Base-by-base conservation (phyloP, 768 basidiomycete genomes). In the Xanthoconium purpureum region DNA sequence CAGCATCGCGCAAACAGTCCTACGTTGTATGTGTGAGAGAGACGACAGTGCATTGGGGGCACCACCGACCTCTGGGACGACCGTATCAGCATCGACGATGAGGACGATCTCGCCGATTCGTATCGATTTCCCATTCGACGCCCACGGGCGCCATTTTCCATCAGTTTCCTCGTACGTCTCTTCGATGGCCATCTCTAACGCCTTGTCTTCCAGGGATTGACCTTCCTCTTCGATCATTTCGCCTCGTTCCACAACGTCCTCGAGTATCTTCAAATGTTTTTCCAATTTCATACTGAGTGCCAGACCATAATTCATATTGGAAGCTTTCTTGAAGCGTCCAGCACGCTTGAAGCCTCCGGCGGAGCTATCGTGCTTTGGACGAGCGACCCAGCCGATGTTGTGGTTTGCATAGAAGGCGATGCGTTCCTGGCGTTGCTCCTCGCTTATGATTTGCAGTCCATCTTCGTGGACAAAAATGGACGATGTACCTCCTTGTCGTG, bases 321-420 rank as follows among this genome's bases (percentile, higher is more conserved):
- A 87, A 2, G 92, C 91, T 71, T 96, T 96, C 78, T 96, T 95
- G 83, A 96, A 96, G 14, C 92, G 81, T 15, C 93, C 92, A 0
- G 87, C 69, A 33, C 76, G 72, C 18, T 70, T 74, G 50, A 69
- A 71, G 6, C 67, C 71, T 5, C 29, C 53, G 0, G 67, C 65
- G 1, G 64, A 28, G 4, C 44, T 17, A 6, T 67, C 65, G 1
- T 85, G 83, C 61, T 74, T 74, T 0, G 84, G 84, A 42, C 84
- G 77, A 30, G 84, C 80, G 42, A 84, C 80, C 75, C 79, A 86
- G 17, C 79, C 84, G 48, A 85, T 81, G 54, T 77, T 78, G 61
- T 84, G 81, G 36, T 76, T 75, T 11, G 78, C 77, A 66, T 85
- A 86, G 68, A 78, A 85, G 5, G 74, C 66, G 46, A 78, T 74